These are phyloP conservation scores for Diphasiastrum complanatum DNA, from an alignment of 83 land plant genomes.

Conservation along the genomic window DNA sequence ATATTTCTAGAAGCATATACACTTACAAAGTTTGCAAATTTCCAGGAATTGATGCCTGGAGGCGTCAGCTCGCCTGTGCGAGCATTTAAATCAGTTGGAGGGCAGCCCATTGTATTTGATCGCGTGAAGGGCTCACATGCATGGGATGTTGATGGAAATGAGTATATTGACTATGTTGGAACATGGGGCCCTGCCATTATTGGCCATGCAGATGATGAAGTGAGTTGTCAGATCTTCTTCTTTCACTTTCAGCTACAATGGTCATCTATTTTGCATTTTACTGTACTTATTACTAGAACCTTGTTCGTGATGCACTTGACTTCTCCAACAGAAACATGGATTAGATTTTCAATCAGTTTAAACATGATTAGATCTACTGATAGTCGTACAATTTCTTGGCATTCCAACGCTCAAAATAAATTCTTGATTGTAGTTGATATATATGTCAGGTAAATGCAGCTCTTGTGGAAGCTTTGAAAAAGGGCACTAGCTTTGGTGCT, in stretches of 20 bases:
- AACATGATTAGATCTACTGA: neutral
- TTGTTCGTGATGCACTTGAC: too few relatives aligned
- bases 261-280: neutral
- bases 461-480: constrained; percentile 73
- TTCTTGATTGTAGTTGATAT: neutral
- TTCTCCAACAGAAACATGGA: too few relatives aligned
- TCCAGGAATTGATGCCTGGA: constrained; percentile 96
- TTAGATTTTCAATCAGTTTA: too few relatives aligned
- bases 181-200: constrained; percentile 98
- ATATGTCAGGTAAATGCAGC: constrained; percentile 79
- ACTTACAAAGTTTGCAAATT: neutral
- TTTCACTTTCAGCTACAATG: neutral
- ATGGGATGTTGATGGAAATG: constrained; percentile 95
- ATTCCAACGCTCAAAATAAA: neutral
- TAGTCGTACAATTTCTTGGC: neutral
- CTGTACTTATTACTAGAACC: too few relatives aligned
- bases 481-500: constrained; percentile 99
- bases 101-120: constrained; percentile 89
- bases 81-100: constrained; percentile 97
- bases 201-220: constrained; percentile 96
- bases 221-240: constrained; percentile 9
- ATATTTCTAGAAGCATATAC: neutral
- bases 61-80: constrained; percentile 98
- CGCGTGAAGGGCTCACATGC: constrained; percentile 82
- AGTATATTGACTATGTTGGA: constrained; percentile 93